Evolutionary conservation across 306 rosid genomes (phyloP), one percentile per base, ranked within the genome.

Genomic region (Dalbergia oliveri): DNA sequence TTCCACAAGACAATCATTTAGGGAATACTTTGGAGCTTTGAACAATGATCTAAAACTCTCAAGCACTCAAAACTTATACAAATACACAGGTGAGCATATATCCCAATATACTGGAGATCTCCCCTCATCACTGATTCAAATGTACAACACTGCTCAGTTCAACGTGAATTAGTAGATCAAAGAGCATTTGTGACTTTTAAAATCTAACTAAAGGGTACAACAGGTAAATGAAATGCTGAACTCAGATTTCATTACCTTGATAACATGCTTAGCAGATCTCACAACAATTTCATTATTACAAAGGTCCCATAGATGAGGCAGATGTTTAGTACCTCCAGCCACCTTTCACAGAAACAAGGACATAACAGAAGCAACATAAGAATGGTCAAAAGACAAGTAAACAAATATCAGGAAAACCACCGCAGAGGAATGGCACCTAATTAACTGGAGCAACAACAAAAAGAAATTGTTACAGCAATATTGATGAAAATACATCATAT

Each of bases 221-320:
- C 6, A 62, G 71, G 60, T 19, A 53, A 76, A 60, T 9, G 16
- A 49, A 61, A 73, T 6, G 35, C 10, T 73, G 43, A 56, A 79
- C 31, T 26, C 26, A 53, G 45, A 54, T 43, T 31, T 41, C 10
- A 50, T 71, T 79, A 93, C 98, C 97, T 93, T 93, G 59, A 93
- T 82, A 61, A 91, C 82, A 84, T 93, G 98, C 88, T 93, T 93
- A 35, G 94, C 92, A 62, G 98, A 90, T 81, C 98, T 90, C 68
- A 88, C 94, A 43, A 90, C 88, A 83, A 93, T 91, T 87, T 93
- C 98, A 83, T 87, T 93, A 54, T 84, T 87, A 81, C 93, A 93
- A 64, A 93, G 92, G 84, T 93, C 93, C 94, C 93, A 88, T 35
- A 93, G 85, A 86, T 93, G 98, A 60, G 97, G 92, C 49, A 93